A percentile compares a stretch with the other conserved stretches of the same genome.
Conservation (phyloP, 257 asterid species). For the Nicotiana tabacum region DNA sequence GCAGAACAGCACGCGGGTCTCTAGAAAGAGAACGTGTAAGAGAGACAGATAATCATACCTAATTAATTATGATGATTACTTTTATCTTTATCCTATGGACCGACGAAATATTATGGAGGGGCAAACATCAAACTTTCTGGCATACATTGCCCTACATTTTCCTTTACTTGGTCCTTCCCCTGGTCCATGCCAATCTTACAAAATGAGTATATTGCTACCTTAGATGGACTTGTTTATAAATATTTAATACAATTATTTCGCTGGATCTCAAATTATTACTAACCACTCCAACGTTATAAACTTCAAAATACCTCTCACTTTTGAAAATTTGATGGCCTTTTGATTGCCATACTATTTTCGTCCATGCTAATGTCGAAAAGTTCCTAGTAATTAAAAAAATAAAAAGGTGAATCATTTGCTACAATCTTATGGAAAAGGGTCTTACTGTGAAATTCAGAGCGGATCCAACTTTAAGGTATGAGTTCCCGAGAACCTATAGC, state of each 20-base stretch:
- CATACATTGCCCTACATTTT: not conserved
- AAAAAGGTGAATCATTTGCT: not conserved
- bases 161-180: not conserved
- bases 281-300: not conserved
- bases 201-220: not conserved
- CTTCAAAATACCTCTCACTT: not conserved
- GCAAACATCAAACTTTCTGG: not conserved
- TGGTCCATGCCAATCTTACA: not conserved
- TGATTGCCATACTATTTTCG: not conserved
- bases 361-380: not conserved
- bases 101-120: not conserved
- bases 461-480: too few species aligned
- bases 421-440: not conserved
- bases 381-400: not conserved
- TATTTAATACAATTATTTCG: not conserved
- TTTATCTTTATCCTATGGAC: not conserved
- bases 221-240: not conserved
- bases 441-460: not conserved
- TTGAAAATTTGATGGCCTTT: not conserved
- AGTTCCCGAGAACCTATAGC: too few species aligned
- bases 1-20: slow-evolving; percentile 13
- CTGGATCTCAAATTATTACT: slow-evolving; percentile 2
- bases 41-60: not conserved
- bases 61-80: not conserved
- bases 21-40: slow-evolving; percentile 11